Conservation (phyloP, 495 filamentous ascomycete genomes). For the Mytilinidion resinicola region DNA sequence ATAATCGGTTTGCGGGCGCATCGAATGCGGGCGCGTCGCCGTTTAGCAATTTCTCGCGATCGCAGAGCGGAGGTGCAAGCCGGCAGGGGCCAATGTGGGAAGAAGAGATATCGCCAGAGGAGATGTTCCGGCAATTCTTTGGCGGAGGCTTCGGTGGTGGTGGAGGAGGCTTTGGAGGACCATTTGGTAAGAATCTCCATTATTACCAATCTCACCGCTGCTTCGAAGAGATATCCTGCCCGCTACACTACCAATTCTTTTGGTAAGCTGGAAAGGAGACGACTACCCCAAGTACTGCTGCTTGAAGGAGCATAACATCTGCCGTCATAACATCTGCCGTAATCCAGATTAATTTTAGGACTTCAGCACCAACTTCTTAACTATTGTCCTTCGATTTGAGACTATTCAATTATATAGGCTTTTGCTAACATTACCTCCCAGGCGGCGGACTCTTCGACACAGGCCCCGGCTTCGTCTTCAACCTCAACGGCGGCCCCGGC, state of each 20-base stretch:
- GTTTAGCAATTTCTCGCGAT: slow-evolving; percentile 65
- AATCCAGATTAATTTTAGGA: no score
- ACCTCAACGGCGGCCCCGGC: slow-evolving; percentile 53
- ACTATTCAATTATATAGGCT: not conserved
- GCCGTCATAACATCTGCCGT: no score
- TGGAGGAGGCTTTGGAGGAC: slow-evolving; percentile 50
- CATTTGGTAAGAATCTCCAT: slow-evolving; percentile 49
- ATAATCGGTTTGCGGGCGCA: slow-evolving; percentile 67
- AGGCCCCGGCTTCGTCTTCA: slow-evolving; percentile 85
- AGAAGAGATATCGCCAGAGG: slow-evolving; percentile 91
- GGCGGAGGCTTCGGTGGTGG: slow-evolving; percentile 57
- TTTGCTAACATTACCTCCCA: slow-evolving; percentile 24
- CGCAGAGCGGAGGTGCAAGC: slow-evolving; percentile 38
- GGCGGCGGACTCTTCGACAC: slow-evolving; percentile 55
- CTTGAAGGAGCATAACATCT: no score
- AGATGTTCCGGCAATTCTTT: slow-evolving; percentile 95
- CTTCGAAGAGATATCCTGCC: no score
- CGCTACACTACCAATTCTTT: no score
- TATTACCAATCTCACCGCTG: not conserved
- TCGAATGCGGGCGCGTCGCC: slow-evolving; percentile 48
- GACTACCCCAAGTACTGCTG: no score
- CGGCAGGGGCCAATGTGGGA: slow-evolving; percentile 58
- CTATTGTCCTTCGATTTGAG: not conserved
- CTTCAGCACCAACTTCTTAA: not conserved
- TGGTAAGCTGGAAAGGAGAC: no score